These are phyloP conservation scores for Jackrogersella minutella DNA, from an alignment of 495 filamentous ascomycete genomes.

Conservation along the genomic window DNA sequence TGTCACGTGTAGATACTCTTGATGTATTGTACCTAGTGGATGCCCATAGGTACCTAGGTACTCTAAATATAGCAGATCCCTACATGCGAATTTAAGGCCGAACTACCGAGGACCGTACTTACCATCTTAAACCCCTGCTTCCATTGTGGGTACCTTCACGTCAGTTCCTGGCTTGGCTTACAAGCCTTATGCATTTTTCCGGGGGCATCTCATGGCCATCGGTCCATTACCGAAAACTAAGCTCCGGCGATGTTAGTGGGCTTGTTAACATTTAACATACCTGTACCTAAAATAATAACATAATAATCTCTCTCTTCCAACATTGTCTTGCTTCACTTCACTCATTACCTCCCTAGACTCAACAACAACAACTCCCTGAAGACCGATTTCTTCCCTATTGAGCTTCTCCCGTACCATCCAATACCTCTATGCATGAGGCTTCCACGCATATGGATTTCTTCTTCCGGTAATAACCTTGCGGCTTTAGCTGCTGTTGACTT, in stretches of 20 bases:
- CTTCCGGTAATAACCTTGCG: slow-evolving; percentile 34
- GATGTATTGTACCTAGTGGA: too few species aligned
- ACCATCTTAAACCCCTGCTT: slow-evolving; percentile 2
- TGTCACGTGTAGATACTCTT: slow-evolving; percentile 26
- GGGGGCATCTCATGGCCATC: slow-evolving; percentile 14
- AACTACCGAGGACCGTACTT: slow-evolving; percentile 18
- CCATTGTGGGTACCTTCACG: slow-evolving; percentile 6
- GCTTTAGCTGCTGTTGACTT: slow-evolving; percentile 35
- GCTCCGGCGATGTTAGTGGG: slow-evolving; percentile 30
- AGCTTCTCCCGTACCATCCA: background rate
- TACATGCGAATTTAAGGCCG: slow-evolving; percentile 14
- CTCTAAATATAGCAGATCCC: background rate
- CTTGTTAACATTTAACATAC: slow-evolving; percentile 26
- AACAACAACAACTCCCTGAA: background rate
- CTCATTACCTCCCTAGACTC: background rate
- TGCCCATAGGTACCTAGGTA: too few species aligned
- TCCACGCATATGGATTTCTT: slow-evolving; percentile 31
- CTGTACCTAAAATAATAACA: too few species aligned
- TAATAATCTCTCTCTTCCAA: too few species aligned
- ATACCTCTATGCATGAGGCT: slow-evolving; percentile 21
- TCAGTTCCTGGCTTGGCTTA: slow-evolving; percentile 36
- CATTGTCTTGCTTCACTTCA: slow-evolving; percentile 12
- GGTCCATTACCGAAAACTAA: slow-evolving; percentile 28
- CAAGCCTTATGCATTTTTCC: slow-evolving; percentile 33
- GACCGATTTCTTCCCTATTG: slow-evolving; percentile 1